Conservation (phyloP, 352 stramenopile species). For the Aphanomyces euteiches region DNA sequence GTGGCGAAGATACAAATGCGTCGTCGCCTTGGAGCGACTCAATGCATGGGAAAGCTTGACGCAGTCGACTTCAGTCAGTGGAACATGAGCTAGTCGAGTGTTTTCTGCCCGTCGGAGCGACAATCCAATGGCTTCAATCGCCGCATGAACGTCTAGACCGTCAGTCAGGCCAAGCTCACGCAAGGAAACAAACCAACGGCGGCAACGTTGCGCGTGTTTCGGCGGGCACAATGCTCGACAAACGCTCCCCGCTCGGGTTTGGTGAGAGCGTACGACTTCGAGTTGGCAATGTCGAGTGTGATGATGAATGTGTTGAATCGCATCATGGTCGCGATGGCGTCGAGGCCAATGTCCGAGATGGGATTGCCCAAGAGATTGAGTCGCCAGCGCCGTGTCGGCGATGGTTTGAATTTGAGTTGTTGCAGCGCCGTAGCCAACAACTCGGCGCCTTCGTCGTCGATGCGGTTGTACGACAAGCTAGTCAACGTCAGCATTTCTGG, state of each 20-base stretch:
- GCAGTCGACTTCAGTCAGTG: not conserved
- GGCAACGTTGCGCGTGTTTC: not conserved
- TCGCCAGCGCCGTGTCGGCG: conserved; percentile 4
- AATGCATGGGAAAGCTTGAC: conserved; percentile 24
- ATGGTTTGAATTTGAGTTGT: not conserved
- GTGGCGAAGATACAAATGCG: conserved; percentile 9
- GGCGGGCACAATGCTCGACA: conserved; percentile 15
- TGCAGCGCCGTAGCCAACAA: not conserved
- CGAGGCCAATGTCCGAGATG: conserved; percentile 17
- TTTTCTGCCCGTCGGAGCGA: conserved; percentile 5
- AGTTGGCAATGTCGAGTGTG: conserved; percentile 13
- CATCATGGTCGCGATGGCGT: conserved; percentile 4
- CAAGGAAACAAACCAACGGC: no score
- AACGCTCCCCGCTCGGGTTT: conserved; percentile 16
- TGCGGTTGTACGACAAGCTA: conserved; percentile 22
- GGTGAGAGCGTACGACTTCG: conserved; percentile 15
- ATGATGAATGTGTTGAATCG: not conserved
- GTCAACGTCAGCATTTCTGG: not conserved
- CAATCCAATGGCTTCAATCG: conserved; percentile 1
- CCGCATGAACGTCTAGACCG: not conserved
- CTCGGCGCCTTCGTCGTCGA: conserved; percentile 21
- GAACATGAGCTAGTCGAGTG: conserved; percentile 5
- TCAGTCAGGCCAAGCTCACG: no score
- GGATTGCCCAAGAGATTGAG: conserved; percentile 14
- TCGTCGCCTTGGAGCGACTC: not conserved